Conservation (phyloP, 106 monocot species). For the Dioscorea zingiberensis region DNA sequence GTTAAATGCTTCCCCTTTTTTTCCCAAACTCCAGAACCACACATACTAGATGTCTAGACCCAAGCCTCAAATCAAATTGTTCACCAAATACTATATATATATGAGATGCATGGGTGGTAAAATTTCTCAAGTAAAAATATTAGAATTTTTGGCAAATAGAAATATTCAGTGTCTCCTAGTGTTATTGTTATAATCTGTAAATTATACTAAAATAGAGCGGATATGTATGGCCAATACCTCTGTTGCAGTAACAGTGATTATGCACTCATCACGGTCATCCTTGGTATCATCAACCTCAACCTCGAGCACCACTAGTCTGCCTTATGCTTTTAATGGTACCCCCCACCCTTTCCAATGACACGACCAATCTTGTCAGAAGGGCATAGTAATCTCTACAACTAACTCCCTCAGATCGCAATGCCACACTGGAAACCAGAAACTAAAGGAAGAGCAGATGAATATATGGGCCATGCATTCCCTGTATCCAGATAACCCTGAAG, state of each 20-base stretch:
- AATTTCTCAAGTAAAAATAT: too few relatives aligned
- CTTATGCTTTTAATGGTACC: constrained; percentile 69
- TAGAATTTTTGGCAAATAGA: too few relatives aligned
- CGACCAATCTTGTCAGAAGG: constrained; percentile 83
- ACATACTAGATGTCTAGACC: too few relatives aligned
- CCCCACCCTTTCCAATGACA: constrained; percentile 92
- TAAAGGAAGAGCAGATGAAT: constrained; percentile 47
- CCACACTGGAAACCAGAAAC: constrained; percentile 42
- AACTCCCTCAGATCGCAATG: constrained; percentile 51
- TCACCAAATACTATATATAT: too few relatives aligned
- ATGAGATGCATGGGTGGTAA: too few relatives aligned
- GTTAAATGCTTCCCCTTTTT: too few relatives aligned
- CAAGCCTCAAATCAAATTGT: too few relatives aligned
- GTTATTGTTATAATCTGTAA: too few relatives aligned
- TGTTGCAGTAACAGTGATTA: constrained; percentile 67
- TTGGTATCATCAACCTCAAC: constrained; percentile 89
- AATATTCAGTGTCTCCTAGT: too few relatives aligned
- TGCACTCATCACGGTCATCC: constrained; percentile 50
- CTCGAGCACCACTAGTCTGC: constrained; percentile 67
- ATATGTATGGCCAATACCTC: too few relatives aligned
- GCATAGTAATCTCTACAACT: constrained; percentile 57
- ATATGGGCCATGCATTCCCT: constrained; percentile 34
- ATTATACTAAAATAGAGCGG: too few relatives aligned
- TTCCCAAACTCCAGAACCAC: too few relatives aligned
- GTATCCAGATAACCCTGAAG: constrained; percentile 38